Base-by-base conservation (phyloP, 768 basidiomycete genomes). In the Multifurca ochricompacta region DNA sequence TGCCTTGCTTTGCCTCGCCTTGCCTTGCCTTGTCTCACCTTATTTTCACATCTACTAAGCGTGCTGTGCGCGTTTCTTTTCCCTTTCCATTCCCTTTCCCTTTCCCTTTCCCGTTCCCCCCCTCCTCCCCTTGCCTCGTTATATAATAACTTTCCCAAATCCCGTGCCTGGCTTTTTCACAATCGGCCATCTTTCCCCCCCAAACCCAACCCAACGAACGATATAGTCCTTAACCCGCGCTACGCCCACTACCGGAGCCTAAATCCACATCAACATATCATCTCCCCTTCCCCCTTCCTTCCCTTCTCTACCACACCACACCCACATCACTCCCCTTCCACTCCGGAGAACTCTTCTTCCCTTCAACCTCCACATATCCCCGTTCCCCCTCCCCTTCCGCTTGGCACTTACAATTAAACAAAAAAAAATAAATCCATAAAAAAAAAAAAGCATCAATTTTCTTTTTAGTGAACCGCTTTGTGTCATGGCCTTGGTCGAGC, bases 401-500 rank as follows among this genome's bases (percentile, higher is more conserved):
- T 48, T 39, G 51, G 40, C 51, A 48, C 44, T 40, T 42, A 25
- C 41, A 25, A 25, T n/a, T n/a, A n/a, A n/a, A n/a, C n/a, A n/a
- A n/a, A n/a, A n/a, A n/a, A n/a, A n/a, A n/a, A n/a, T n/a, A n/a
- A n/a, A n/a, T n/a, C n/a, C n/a, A n/a, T n/a, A n/a, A n/a, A n/a
- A n/a, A n/a, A 18, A 41, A 37, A 27, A 43, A 6, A 9, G 32
- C 53, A 36, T 34, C 34, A 48, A 18, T n/a, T 42, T 30, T 27
- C 37, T 40, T 44, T 35, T 46, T 41, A 37, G 37, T 40, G 23
- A 25, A 35, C n/a, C 36, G 30, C 50, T n/a, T 48, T 48, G 55
- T 49, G 57, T 43, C 57, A 61, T 61, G 58, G 47, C 60, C 41
- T 47, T 61, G 34, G 59, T 61, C 35, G 59, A 61, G 37, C 57